Base-by-base conservation (phyloP, 768 basidiomycete genomes). In the Panaeolus cyanescens region DNA sequence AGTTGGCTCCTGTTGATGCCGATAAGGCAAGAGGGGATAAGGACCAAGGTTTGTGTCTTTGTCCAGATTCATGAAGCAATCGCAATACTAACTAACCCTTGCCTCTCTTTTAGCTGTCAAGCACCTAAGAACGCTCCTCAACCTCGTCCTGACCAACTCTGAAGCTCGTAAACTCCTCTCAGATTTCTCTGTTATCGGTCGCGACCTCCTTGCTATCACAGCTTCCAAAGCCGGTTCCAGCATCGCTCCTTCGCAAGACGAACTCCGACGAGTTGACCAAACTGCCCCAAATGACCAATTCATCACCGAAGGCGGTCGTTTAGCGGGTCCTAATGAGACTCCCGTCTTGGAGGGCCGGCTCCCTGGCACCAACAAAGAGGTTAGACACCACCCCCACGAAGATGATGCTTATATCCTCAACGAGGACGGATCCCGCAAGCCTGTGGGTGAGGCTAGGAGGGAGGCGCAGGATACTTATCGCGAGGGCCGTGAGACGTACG, bases 121-220 rank as follows among this genome's bases (percentile, higher is more conserved):
- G 59, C 93, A 98, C 74, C 85, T 98, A 15, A 92, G 95, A 65
- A 95, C 95, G 0, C 84, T 99, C 53, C 80, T 93, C 62, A 85
- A 85, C 40, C 89, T 98, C 68, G 80, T 98, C 68, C 81, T 95
- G 63, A 96, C 96, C 71, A 99, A 99, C 77, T 90, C 92, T 0
- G 92, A 96, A 77, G 90, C 92, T 31, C 90, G 95, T 68, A 96
- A 97, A 72, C 87, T 97, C 30, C 75, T 96, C 56, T 83, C 86
- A 1, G 93, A 95, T 74, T 88, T 91, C 64, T 83, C 85, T 9
- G 72, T 89, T 60, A 87, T 93, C 54, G 91, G 92, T 0, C 89
- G 93, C 39, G 94, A 96, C 72, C 80, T 97, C 58, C 86, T 96
- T 63, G 86, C 92, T 4, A 88, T 84, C 36, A 84, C 84, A 19